Evolutionary conservation across 2,329 filamentous ascomycete species (phyloP), one percentile per base, ranked within the genome.

Genomic region (Phialophora chinensis): DNA sequence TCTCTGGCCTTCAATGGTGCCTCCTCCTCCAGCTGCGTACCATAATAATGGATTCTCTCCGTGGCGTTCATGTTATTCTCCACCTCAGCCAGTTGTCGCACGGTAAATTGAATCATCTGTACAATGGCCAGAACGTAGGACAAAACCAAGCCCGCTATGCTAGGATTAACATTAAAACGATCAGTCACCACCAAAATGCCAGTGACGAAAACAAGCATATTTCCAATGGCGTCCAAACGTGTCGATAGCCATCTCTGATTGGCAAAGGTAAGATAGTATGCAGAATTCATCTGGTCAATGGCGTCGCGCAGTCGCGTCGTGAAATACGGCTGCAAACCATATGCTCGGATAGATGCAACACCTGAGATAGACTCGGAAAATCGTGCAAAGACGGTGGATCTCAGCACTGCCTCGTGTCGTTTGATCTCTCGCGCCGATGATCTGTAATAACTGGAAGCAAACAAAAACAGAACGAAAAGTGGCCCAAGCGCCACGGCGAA

Each of bases 31-130:
- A 99, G 86, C 72, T 91, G 80, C 0, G 87, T 92, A 62, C 92
- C 93, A 76, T 98, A 98, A 81, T 96, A 92, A 76, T 93, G 88
- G 38, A 98, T 84, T 58, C 95, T 90, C 79, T 98, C 94, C 0
- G 96, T 95, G 0, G 93, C 90, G 77, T 97, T 98, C 94, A 98
- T 98, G 75, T 93, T 92, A 79, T 97, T 98, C 78, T 98, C 94
- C 8, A 98, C 92, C 78, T 97, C 94, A 29, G 94, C 94, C 7
- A 97, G 84, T 79, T 98, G 94, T 20, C 95, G 88, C 20, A 98
- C 92, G 0, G 92, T 94, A 78, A 97, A 97, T 76, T 97, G 94
- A 71, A 98, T 90, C 90, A 97, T 93, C 77, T 96, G 92, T 20
- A 96, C 93, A 74, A 97, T 96, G 14, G 90, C 87, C 20, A 99